Base-by-base conservation (phyloP, 108 stramenopile species). In the Mediolabrus comicus region DNA sequence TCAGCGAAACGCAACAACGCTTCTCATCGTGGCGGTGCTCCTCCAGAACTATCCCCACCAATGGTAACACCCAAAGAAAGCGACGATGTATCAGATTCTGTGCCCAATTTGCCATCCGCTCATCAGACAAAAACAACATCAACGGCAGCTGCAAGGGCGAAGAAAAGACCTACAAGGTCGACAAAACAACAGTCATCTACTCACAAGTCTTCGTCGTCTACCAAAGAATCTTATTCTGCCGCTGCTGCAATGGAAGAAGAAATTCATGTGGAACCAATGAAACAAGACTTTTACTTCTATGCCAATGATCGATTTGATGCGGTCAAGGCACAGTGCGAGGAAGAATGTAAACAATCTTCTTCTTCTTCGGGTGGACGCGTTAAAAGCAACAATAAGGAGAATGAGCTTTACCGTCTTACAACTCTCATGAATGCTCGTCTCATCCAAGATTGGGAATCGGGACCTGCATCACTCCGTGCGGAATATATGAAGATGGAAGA, bases 261-360 rank as follows among this genome's bases (percentile, higher is more conserved):
- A 22, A 62, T 64, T 25, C 39, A 58, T 59, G 91, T 95, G 33
- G 81, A 86, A 34, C 93, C 93, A 34, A 95, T 95, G 75, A 79
- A 83, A 69, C 80, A 91, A 28, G 93, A 92, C 57, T 95, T 92
- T 85, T 87, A 90, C 52, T 92, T 90, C 53, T 95, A 87, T 60
- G 84, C 84, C 53, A 62, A 69, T 35, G 86, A 89, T 34, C 74
- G 77, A 31, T 63, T 63, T 38, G 71, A 77, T 4, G 31, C 77
- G 61, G 64, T 76, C 39, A 49, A 69, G 16, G 56, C 49, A 10
- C 53, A 70, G 6, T 86, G 87, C 39, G 81, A 86, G 52, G 65
- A 69, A 33, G 77, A 87, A 73, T 71, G 91, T 14, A 52, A 69
- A 17, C 57, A 69, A 6, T 32, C 71, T 9, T 49, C n/a, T 34